These are phyloP conservation scores for Lantana camara DNA, from an alignment of 257 asterid genomes.

Conservation along the genomic window DNA sequence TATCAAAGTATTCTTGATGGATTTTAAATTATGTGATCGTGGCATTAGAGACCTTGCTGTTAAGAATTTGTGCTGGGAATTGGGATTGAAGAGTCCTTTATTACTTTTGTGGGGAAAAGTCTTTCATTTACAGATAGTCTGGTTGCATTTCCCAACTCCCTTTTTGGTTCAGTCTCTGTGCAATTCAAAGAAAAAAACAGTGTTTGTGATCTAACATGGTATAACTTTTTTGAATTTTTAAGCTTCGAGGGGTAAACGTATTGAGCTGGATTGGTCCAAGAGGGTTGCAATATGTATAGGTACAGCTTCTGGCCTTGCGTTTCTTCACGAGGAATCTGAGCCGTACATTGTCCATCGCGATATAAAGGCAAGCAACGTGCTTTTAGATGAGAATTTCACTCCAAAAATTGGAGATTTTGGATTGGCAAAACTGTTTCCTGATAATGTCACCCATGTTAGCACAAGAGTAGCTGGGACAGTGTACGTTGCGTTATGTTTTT, in stretches of 20 bases:
- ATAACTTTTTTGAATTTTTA: slow-evolving; percentile 18
- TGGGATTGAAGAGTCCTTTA: no score
- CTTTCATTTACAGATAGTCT: no score
- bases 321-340: slow-evolving; percentile 80
- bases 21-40: not conserved
- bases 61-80: no score
- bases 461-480: slow-evolving; percentile 93
- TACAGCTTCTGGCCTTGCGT: slow-evolving; percentile 78
- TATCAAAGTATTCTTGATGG: not conserved
- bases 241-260: slow-evolving; percentile 51
- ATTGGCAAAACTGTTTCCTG: slow-evolving; percentile 86
- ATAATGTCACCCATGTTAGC: slow-evolving; percentile 84
- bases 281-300: slow-evolving; percentile 76
- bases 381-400: slow-evolving; percentile 58
- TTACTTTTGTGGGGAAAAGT: no score
- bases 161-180: no score
- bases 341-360: slow-evolving; percentile 86
- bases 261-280: slow-evolving; percentile 62
- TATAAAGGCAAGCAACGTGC: slow-evolving; percentile 88
- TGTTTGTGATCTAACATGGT: not conserved
- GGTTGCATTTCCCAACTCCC: no score
- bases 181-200: no score
- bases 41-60: no score
- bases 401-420: slow-evolving; percentile 91
- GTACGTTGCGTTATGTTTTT: slow-evolving; percentile 51